These are phyloP conservation scores for Leccinum fibrillosum DNA, from an alignment of 768 basidiomycete species.

Conservation along the genomic window DNA sequence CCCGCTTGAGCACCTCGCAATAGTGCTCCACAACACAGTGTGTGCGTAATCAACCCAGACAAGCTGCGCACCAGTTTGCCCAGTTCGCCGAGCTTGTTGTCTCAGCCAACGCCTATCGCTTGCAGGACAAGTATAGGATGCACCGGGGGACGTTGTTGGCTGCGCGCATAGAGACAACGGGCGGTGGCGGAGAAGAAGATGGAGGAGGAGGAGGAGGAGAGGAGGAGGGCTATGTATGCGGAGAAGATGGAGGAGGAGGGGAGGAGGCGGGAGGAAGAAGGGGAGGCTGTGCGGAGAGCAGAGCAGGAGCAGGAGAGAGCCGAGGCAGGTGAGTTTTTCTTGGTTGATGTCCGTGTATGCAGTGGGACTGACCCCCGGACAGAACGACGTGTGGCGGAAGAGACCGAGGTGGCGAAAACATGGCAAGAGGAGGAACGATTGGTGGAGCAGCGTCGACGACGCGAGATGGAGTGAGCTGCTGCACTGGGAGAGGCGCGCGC, in stretches of 20 bases:
- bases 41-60: too few species aligned
- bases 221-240: too few species aligned
- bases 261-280: slow-evolving; percentile 36
- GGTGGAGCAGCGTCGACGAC: slow-evolving; percentile 48
- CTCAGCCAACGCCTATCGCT: too few species aligned
- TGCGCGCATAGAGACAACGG: slow-evolving; percentile 53
- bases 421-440: slow-evolving; percentile 45
- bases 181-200: slow-evolving; percentile 60
- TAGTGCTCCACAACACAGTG: too few species aligned
- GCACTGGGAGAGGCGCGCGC: slow-evolving; percentile 49
- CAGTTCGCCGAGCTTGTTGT: too few species aligned
- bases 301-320: slow-evolving; percentile 41
- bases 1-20: too few species aligned
- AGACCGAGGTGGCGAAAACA: slow-evolving; percentile 43
- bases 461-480: slow-evolving; percentile 51
- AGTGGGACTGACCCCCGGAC: slow-evolving; percentile 3
- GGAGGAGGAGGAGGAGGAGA: slow-evolving; percentile 54
- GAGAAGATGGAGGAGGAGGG: not conserved
- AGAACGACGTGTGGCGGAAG: too few species aligned
- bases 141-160: slow-evolving; percentile 33
- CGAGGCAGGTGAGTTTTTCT: slow-evolving; percentile 35
- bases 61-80: too few species aligned
- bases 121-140: too few species aligned
- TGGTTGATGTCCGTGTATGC: too few species aligned
- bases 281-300: slow-evolving; percentile 14